A percentile compares a stretch with the other conserved stretches of the same genome.
These are phyloP conservation scores for Davidsoniella australis DNA, from an alignment of 2,329 filamentous ascomycete genomes.

Conservation along the genomic window DNA sequence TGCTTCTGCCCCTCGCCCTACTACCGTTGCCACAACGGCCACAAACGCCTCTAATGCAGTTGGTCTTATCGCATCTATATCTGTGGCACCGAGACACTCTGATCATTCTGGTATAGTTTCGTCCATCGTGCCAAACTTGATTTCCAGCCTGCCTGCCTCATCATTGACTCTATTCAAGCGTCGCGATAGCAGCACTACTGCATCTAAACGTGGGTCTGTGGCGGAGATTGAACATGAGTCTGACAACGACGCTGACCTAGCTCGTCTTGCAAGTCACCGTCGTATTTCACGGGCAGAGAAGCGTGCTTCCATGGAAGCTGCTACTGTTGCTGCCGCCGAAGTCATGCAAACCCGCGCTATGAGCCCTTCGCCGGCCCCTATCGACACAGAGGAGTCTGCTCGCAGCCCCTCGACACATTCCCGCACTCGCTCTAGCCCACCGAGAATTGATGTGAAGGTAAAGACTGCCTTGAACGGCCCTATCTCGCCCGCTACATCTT, in stretches of 20 bases:
- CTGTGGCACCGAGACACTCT: neutral
- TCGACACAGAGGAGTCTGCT: neutral
- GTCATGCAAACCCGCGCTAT: constrained; percentile 9
- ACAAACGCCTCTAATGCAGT: neutral
- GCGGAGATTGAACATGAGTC: constrained; percentile 2
- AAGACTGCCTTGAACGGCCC: neutral
- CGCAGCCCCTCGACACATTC: neutral
- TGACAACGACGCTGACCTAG: constrained; percentile 3
- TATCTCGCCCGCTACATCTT: constrained; percentile 4
- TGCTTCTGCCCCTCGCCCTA: neutral
- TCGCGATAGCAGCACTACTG: neutral
- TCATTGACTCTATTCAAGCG: constrained; percentile 6
- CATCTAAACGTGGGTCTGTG: neutral
- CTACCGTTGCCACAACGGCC: neutral
- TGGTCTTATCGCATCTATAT: neutral
- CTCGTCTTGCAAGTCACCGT: neutral
- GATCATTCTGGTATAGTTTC: neutral
- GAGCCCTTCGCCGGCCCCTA: neutral
- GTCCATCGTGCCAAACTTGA: neutral
- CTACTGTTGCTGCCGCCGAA: constrained; percentile 8
- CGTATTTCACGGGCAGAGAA: constrained; percentile 1
- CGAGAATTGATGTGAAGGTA: constrained; percentile 5
- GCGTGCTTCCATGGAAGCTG: neutral
- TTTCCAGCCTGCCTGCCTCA: constrained; percentile 1
- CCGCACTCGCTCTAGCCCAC: constrained; percentile 6